Base-by-base conservation (phyloP, 345 rosid genomes). In the Sisymbrium irio region DNA sequence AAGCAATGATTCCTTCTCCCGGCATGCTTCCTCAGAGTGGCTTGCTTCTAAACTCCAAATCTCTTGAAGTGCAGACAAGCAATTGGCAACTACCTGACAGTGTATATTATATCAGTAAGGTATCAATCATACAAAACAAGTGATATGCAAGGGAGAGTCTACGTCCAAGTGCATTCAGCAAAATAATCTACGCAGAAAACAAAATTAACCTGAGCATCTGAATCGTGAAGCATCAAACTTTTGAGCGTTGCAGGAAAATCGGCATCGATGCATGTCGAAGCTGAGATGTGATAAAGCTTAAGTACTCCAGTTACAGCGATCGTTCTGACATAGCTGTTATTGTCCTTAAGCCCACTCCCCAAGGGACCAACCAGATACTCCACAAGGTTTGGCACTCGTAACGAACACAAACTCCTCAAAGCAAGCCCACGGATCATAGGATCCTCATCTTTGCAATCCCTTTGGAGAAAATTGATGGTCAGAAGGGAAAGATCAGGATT, bases 381-480 rank as follows among this genome's bases (percentile, higher is more conserved):
- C 71, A 95, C 99, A 47, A 95, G 82, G 77, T 95, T 95, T 0
- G 92, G 86, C 58, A 92, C 96, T 55, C 96, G 86, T 53, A 95
- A 73, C 0, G 99, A 95, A 50, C 94, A 87, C 84, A 95, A 83
- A 64, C 99, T 92, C 78, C 99, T 82, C 66, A 95, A 69, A 32
- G 99, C 99, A 35, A 95, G 90, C 71, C 98, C 98, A 36, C 99
- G 88, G 78, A 95, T 95, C 89, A 95, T 92, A 6, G 99, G 98
- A 35, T 92, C 97, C 69, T 92, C 87, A 61, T 95, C 99, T 73
- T 90, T 88, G 81, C 98, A 95, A 82, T 95, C 99, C 74, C 96
- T 90, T 65, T 95, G 99, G 25, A 95, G 96, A 73, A 95, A 95
- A 83, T 92, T 95, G 63, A 95, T 95, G 0, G 98, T 92, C 82